phyloP scores from a whole-genome alignment of 768 basidiomycete species.

The Boletus patriciae region DNA sequence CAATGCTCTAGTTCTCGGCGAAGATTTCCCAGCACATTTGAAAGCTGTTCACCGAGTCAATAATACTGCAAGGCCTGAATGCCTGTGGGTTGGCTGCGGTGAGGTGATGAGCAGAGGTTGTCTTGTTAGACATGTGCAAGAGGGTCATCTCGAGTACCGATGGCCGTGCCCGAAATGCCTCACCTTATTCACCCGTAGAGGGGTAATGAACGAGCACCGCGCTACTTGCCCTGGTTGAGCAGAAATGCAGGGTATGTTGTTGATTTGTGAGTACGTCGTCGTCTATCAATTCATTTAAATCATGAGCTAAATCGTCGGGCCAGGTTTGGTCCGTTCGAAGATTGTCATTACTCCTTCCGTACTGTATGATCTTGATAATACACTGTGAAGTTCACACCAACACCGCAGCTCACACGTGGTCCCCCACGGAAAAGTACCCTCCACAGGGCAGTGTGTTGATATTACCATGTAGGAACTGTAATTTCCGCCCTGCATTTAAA shows the following conservation, averaged over 20 bases:
- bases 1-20: constrained; percentile 7
- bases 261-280: constrained; percentile 2
- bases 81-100: constrained; percentile 20
- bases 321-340: not conserved
- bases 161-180: constrained; percentile 27
- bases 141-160: constrained; percentile 20
- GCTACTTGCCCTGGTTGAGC: constrained; percentile 4
- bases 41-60: constrained; percentile 9
- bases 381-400: not conserved
- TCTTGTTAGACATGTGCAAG: constrained; percentile 25
- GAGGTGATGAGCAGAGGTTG: constrained; percentile 15
- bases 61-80: constrained; percentile 2
- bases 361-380: not conserved
- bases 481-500: not conserved
- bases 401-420: not conserved
- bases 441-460: not conserved
- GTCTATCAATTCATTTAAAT: not conserved
- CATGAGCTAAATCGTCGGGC: constrained; percentile 1
- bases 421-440: not conserved
- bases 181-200: constrained; percentile 19
- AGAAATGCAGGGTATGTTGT: not conserved
- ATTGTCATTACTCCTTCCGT: not conserved
- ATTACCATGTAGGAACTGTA: not conserved
- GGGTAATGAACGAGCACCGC: constrained; percentile 20
- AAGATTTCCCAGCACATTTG: constrained; percentile 19